Conservation (phyloP, 1,284 basidiomycete genomes). For the Ustilago cynodontis region DNA sequence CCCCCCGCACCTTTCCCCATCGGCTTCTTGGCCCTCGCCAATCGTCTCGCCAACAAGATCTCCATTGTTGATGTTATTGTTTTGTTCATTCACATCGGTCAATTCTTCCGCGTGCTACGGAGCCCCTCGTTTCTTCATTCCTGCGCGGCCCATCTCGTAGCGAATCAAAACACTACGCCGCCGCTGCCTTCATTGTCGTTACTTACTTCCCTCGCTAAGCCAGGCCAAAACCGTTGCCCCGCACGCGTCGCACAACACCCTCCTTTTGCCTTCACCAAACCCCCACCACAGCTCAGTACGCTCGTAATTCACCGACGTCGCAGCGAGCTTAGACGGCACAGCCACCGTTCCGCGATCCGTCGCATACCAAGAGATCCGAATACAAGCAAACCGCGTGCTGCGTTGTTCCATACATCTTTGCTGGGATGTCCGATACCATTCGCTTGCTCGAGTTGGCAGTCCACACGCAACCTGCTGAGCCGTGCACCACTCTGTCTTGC, state of each 20-base stretch:
- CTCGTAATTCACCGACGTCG: not conserved
- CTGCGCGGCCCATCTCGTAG: not conserved
- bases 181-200: too few relatives aligned
- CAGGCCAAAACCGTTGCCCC: not conserved
- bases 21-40: slow-evolving; percentile 6
- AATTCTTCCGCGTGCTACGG: slow-evolving; percentile 10
- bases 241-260: not conserved
- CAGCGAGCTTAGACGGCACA: not conserved
- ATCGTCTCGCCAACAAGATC: slow-evolving; percentile 1
- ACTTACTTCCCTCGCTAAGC: not conserved
- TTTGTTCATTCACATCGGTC: slow-evolving; percentile 5
- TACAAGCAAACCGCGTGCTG: slow-evolving; percentile 27
- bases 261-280: not conserved
- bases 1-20: not conserved
- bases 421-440: not conserved
- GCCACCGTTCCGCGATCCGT: not conserved
- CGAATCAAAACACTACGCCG: not conserved
- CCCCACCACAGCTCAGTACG: too few relatives aligned
- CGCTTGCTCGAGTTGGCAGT: not conserved
- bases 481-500: not conserved
- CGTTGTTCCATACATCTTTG: slow-evolving; percentile 8
- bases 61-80: not conserved
- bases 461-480: not conserved
- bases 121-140: slow-evolving; percentile 2
- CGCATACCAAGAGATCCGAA: slow-evolving; percentile 4